These are phyloP conservation scores for Microbotryomycetes sp. DNA, from an alignment of 1,284 basidiomycete genomes.

Conservation along the genomic window DNA sequence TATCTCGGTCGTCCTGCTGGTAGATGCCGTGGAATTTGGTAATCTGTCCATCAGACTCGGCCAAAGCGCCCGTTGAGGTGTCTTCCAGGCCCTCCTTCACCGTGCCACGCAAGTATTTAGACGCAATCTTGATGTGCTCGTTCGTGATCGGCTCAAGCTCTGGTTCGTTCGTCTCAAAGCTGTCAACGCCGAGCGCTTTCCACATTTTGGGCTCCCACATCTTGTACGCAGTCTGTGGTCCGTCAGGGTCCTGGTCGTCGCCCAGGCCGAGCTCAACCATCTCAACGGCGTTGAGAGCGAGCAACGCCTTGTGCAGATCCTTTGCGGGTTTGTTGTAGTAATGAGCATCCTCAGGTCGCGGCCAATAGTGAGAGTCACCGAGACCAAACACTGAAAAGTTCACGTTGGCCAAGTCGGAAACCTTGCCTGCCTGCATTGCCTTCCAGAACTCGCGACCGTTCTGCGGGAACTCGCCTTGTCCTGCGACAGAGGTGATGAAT, in stretches of 20 bases:
- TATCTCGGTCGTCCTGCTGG: constrained; percentile 81
- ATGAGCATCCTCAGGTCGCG: constrained; percentile 86
- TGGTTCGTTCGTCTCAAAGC: constrained; percentile 77
- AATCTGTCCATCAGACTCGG: constrained; percentile 82
- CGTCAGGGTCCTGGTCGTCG: constrained; percentile 97
- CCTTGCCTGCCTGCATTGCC: constrained; percentile 52
- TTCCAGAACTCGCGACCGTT: constrained; percentile 90
- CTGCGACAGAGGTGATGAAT: constrained; percentile 93
- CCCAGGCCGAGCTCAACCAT: constrained; percentile 70
- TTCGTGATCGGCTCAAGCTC: constrained; percentile 97
- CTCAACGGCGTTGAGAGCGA: constrained; percentile 62
- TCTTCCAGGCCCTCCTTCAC: constrained; percentile 85
- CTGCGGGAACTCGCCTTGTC: constrained; percentile 95
- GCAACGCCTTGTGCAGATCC: constrained; percentile 72
- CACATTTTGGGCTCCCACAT: constrained; percentile 86
- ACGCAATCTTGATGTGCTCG: constrained; percentile 99
- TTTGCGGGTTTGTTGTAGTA: constrained; percentile 98
- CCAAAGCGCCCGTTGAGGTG: constrained; percentile 76
- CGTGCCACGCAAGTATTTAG: constrained; percentile 87
- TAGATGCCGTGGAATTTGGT: constrained; percentile 81
- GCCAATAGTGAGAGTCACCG: constrained; percentile 99
- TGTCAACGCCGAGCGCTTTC: constrained; percentile 91
- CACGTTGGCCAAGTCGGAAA: constrained; percentile 49
- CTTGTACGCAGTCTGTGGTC: constrained; percentile 92
- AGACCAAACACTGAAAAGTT: constrained; percentile 83